Percentiles rank a stretch among this genome's conserved stretches.
Conservation (phyloP, 495 filamentous ascomycete genomes). For the Podospora conica region DNA sequence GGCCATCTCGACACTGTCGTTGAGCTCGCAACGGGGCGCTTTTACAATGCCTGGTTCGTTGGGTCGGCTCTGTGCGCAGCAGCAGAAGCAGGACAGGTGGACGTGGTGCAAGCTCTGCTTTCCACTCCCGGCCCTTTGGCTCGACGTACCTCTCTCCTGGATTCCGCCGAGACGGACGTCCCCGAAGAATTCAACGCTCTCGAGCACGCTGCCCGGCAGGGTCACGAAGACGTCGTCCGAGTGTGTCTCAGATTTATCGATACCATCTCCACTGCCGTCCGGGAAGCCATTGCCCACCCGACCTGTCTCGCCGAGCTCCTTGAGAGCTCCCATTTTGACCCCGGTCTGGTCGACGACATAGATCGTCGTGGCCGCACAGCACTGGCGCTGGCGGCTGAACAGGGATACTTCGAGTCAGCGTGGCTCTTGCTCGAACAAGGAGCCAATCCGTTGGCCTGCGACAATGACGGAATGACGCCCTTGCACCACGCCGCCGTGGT, state of each 20-base stretch:
- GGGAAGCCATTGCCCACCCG: neutral
- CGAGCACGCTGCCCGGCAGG: neutral
- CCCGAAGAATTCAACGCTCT: neutral
- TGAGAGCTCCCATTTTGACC: neutral
- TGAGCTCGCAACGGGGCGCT: neutral
- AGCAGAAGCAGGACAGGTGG: constrained; percentile 1
- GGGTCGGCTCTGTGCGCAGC: neutral
- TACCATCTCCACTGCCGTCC: neutral
- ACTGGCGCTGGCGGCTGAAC: neutral
- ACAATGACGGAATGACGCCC: neutral
- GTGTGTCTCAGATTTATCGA: neutral
- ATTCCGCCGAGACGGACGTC: neutral
- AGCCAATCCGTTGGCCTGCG: neutral
- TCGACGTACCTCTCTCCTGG: neutral
- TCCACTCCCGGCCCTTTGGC: neutral
- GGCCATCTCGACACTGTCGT: neutral
- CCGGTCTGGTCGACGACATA: neutral
- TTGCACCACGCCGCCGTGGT: neutral
- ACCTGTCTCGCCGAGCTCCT: neutral
- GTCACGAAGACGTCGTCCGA: neutral
- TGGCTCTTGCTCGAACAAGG: neutral
- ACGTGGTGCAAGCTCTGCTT: neutral
- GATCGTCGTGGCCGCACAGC: neutral
- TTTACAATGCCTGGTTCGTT: neutral
- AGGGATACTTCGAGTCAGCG: neutral